Conservation (phyloP, 2,329 filamentous ascomycete genomes). For the Sclerotinia spermophila region DNA sequence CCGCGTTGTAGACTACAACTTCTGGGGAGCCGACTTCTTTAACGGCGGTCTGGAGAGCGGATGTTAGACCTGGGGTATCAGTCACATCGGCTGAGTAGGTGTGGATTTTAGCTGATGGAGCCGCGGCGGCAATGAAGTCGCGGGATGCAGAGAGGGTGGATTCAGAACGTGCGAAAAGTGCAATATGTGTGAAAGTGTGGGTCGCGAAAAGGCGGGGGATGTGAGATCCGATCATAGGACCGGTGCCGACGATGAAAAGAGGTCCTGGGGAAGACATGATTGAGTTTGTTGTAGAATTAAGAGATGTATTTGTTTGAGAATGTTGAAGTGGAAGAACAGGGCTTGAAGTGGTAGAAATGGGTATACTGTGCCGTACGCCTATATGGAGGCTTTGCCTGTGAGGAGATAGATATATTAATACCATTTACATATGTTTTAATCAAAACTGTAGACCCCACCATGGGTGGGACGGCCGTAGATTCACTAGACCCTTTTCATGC, state of each 20-base stretch:
- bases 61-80: conserved; percentile 35
- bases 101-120: conserved; percentile 2
- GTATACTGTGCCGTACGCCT: neutral
- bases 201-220: conserved; percentile 12
- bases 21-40: conserved; percentile 39
- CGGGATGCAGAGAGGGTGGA: neutral
- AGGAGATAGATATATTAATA: neutral
- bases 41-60: conserved; percentile 41
- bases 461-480: neutral
- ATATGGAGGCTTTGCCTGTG: neutral
- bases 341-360: neutral
- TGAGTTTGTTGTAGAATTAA: neutral
- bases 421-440: neutral
- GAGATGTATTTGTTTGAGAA: neutral
- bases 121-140: conserved; percentile 39
- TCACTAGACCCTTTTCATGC: neutral
- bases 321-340: neutral
- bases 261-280: conserved; percentile 16
- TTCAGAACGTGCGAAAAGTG: conserved; percentile 6
- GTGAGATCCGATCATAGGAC: conserved; percentile 17
- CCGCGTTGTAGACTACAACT: conserved; percentile 51
- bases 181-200: conserved; percentile 3
- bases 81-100: conserved; percentile 8
- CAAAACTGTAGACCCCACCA: neutral
- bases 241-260: conserved; percentile 15